Base-by-base conservation (phyloP, 108 stramenopile species). In the Chaetoceros muelleri region DNA sequence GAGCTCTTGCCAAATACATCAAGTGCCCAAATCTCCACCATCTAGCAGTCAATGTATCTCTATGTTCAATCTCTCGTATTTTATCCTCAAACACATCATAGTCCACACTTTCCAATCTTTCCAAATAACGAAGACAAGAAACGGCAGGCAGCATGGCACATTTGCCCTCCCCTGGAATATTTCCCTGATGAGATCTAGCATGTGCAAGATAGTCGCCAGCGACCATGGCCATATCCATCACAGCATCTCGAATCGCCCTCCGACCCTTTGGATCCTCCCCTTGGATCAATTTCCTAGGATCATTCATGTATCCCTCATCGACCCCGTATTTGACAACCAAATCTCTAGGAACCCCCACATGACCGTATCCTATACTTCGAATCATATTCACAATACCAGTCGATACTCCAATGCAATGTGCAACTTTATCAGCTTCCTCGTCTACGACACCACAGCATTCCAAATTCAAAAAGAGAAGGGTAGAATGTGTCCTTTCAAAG, bases 401-500 rank as follows among this genome's bases (percentile, higher is more conserved):
- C 22, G 61, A 55, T 0, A 73, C 67, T 10, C 72, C 72, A 49
- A 73, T 61, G 44, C 68, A 63, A 5, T 66, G 65, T 10, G 67
- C 72, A 16, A 73, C 72, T 48, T 21, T 30, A 48, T 73, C 72
- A 19, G 72, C 46, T 65, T 44, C 59, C 26, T 73, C 72, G 40
- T 73, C 72, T 45, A 66, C 46, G 13, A 73, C 72, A 17, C 67
- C 72, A 3, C 55, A 44, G 52, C 48, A 52, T 48, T 73, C 72
- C 58, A 73, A 57, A 28, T 50, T 68, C 59, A 69, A 48, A 47
- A 68, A 73, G 46, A 73, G 48, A 31, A 73, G 19, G 24, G 28
- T 69, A 13, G 72, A 73, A 30, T 59, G 52, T 24, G 72, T 73
- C 44, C 68, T 67, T 52, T 73, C 72, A 24, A 63, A 65, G 27